Evolutionary conservation across 2,329 filamentous ascomycete species (phyloP).

Genomic region (Fusarium sp.): DNA sequence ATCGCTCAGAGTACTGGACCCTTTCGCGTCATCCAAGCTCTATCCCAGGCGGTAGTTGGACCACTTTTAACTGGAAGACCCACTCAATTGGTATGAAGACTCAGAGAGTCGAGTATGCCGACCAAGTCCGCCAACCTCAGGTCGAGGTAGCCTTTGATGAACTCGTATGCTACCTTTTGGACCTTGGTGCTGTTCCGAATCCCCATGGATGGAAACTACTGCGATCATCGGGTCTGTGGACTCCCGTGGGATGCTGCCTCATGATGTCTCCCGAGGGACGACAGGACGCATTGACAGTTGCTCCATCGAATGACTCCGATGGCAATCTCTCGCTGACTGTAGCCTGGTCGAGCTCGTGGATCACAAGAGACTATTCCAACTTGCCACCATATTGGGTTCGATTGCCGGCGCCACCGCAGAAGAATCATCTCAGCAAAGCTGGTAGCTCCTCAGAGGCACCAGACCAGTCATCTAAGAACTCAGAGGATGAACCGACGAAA

Average conservation of each 20-base stretch:
- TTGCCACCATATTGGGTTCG: slow-evolving; percentile 72
- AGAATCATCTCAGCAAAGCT: not conserved
- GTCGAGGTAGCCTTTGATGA: slow-evolving; percentile 69
- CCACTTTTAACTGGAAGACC: slow-evolving; percentile 75
- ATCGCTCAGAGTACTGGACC: slow-evolving; percentile 70
- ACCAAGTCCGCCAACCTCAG: slow-evolving; percentile 67
- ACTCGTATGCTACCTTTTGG: slow-evolving; percentile 71
- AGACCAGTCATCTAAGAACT: not conserved
- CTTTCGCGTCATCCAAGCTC: slow-evolving; percentile 64
- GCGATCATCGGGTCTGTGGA: slow-evolving; percentile 70
- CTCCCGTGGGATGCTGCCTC: slow-evolving; percentile 69
- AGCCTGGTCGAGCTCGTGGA: slow-evolving; percentile 69
- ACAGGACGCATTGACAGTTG: slow-evolving; percentile 65
- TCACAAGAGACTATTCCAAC: slow-evolving; percentile 63
- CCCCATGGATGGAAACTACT: slow-evolving; percentile 70
- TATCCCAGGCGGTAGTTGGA: slow-evolving; percentile 74
- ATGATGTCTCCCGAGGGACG: slow-evolving; percentile 66
- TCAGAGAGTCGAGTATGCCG: slow-evolving; percentile 73
- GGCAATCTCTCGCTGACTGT: slow-evolving; percentile 70
- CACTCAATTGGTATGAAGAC: slow-evolving; percentile 72
- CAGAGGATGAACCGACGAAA: slow-evolving; percentile 9
- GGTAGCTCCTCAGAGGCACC: not conserved
- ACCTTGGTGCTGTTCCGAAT: slow-evolving; percentile 73
- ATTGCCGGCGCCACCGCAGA: slow-evolving; percentile 55
- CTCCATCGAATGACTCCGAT: slow-evolving; percentile 70